Base-by-base conservation (phyloP, 163 green algal genomes). In the Chloromonas sp. region DNA sequence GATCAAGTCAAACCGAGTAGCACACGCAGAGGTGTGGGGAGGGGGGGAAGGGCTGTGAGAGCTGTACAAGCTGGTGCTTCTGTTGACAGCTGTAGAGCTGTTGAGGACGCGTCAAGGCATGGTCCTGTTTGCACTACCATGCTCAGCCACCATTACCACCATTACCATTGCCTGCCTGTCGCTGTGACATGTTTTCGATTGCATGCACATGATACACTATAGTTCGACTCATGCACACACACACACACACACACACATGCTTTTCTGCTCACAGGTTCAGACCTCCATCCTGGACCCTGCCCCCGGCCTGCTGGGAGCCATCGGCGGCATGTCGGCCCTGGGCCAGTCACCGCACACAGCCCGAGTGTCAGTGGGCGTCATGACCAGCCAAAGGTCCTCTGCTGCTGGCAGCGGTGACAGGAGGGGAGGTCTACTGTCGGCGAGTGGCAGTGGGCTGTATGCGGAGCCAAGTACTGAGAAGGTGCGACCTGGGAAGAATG, bases 1-100 rank as follows among this genome's bases (percentile, higher is more conserved):
- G 62, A 71, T 91, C 14, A 89, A 71, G 36, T 77, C 61, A 60
- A 87, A 88, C 84, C 84, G 84, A 60, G 81, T 90, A 13, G 77
- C 79, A 36, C 86, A 89, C 71, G 87, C 86, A 0, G 78, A 85
- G 78, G 15, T 61, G 36, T 36, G 36, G 36, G 74, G 5, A n/a
- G 3, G 74, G 15, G 3, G 2, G 15, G 74, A 79, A n/a, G 3
- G 74, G 74, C 11, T 60, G 74, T 60, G 3, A n/a, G 58, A n/a
- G 74, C 74, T 58, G 74, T 8, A 3, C 74, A 79, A n/a, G 15
- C 3, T 3, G 74, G 74, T 3, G 74, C 74, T 76, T n/a, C 70
- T 76, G 13, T 13, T 76, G 13, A 36, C 36, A 36, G 36, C 36
- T 36, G 36, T 36, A 36, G 36, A 36, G 36, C 36, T 36, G 36